A percentile compares a stretch with the other conserved stretches of the same genome.
phyloP scores from a whole-genome alignment of 805 yeast species.

The Zygosaccharomyces rouxii region DNA sequence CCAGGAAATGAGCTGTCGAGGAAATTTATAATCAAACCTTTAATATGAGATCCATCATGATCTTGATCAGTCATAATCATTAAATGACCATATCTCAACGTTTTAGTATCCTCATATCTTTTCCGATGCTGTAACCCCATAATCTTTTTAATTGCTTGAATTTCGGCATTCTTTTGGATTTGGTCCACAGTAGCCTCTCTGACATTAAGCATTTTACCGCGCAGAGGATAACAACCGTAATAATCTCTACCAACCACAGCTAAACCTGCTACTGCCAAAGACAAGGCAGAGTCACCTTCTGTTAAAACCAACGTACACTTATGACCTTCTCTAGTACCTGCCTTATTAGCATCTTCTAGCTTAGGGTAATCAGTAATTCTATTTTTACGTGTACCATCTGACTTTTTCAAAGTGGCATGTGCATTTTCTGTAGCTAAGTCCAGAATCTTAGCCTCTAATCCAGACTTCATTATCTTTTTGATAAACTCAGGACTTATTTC shows the following conservation, averaged over 20 bases:
- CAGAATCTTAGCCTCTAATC: slow-evolving; percentile 60
- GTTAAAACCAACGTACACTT: slow-evolving; percentile 91
- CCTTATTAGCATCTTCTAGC: slow-evolving; percentile 91
- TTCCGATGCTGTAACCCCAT: slow-evolving; percentile 94
- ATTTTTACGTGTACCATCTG: slow-evolving; percentile 79
- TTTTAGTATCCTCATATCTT: slow-evolving; percentile 64
- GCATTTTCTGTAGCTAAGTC: slow-evolving; percentile 86
- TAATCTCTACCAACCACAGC: slow-evolving; percentile 93
- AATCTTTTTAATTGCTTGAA: slow-evolving; percentile 90
- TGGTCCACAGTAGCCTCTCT: slow-evolving; percentile 97
- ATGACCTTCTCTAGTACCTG: slow-evolving; percentile 89
- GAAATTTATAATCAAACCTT: slow-evolving; percentile 90
- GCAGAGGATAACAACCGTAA: slow-evolving; percentile 91
- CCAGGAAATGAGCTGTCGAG: slow-evolving; percentile 94
- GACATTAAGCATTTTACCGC: slow-evolving; percentile 93
- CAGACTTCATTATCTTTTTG: slow-evolving; percentile 68
- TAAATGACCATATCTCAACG: slow-evolving; percentile 87
- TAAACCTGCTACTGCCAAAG: slow-evolving; percentile 88
- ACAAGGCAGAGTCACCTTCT: slow-evolving; percentile 95
- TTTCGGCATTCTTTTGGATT: slow-evolving; percentile 86
- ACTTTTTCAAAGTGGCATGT: slow-evolving; percentile 77
- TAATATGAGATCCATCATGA: slow-evolving; percentile 98
- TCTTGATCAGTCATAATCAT: slow-evolving; percentile 99
- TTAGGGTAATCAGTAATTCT: slow-evolving; percentile 87
- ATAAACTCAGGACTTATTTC: slow-evolving; percentile 75